Conservation (phyloP, 768 basidiomycete species). For the Hebeloma cylindrosporum region DNA sequence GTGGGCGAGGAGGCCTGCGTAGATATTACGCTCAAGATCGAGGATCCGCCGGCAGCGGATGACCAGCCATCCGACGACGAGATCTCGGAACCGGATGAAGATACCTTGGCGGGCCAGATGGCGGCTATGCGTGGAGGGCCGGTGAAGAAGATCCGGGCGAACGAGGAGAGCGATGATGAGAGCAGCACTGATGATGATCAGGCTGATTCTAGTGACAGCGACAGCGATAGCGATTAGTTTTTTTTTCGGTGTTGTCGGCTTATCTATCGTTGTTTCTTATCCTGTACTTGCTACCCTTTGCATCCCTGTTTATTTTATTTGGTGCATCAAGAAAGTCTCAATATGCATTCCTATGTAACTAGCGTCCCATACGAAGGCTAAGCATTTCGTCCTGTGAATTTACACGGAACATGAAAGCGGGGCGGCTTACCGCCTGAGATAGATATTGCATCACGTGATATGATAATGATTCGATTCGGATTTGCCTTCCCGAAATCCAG, state of each 20-base stretch:
- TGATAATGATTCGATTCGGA: conserved; percentile 1
- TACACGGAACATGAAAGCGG: too few species aligned
- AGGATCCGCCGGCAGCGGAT: conserved; percentile 62
- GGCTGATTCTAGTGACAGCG: conserved; percentile 54
- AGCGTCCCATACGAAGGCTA: too few species aligned
- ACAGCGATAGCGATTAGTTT: conserved; percentile 33
- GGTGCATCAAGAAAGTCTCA: too few species aligned
- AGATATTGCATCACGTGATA: conserved; percentile 8
- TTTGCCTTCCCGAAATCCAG: background rate
- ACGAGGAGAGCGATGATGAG: conserved; percentile 55
- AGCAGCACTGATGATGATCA: conserved; percentile 47
- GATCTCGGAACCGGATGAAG: conserved; percentile 98
- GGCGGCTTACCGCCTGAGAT: too few species aligned
- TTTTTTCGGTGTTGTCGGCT: too few species aligned
- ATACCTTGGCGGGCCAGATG: conserved; percentile 96
- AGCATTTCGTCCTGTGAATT: too few species aligned
- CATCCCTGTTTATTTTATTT: too few species aligned
- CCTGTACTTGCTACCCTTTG: too few species aligned
- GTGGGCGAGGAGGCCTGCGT: conserved; percentile 74
- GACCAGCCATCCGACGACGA: conserved; percentile 79
- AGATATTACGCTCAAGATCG: conserved; percentile 84
- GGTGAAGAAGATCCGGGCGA: conserved; percentile 72
- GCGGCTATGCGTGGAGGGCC: conserved; percentile 88
- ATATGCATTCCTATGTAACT: too few species aligned
- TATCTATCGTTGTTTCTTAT: too few species aligned